A percentile compares a stretch with the other conserved stretches of the same genome.
phyloP scores from a whole-genome alignment of 345 rosid species.

The Eucalyptus regnans region DNA sequence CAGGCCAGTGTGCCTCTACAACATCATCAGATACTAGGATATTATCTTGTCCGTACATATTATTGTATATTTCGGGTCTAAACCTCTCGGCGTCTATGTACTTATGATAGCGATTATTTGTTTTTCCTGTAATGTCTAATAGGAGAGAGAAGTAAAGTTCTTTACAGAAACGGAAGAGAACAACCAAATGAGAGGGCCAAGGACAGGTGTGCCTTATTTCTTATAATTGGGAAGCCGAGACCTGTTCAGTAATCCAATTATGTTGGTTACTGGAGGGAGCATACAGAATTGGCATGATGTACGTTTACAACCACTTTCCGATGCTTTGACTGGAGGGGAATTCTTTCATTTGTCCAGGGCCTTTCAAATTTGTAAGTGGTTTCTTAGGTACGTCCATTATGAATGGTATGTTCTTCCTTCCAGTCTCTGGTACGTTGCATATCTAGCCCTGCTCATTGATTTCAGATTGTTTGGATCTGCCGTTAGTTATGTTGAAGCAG shows the following conservation, averaged over 20 bases:
- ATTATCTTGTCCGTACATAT: not conserved
- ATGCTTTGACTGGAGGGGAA: not conserved
- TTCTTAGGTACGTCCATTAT: not conserved
- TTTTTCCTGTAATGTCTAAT: not conserved
- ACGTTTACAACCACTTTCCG: not conserved
- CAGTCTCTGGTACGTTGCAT: not conserved
- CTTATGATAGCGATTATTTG: not conserved
- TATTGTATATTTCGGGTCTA: not conserved
- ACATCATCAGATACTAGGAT: not conserved
- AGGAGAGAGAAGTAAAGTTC: constrained; percentile 98
- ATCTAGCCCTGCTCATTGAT: not conserved
- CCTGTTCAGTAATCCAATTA: not conserved
- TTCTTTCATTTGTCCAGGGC: not conserved
- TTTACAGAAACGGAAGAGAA: constrained; percentile 99
- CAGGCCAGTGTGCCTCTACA: not conserved
- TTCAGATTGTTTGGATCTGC: not conserved
- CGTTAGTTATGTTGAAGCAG: not conserved
- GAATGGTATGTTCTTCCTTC: not conserved
- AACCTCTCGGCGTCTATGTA: not conserved
- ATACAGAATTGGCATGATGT: not conserved
- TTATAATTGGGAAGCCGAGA: constrained; percentile 23
- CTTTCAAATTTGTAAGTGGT: not conserved
- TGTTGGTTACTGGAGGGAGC: not conserved
- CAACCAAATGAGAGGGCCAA: constrained; percentile 99
- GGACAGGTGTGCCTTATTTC: constrained; percentile 97